Evolutionary conservation across 106 monocot species (phyloP), one percentile per base, ranked within the genome.

Genomic region (Phalaenopsis aphrodite): DNA sequence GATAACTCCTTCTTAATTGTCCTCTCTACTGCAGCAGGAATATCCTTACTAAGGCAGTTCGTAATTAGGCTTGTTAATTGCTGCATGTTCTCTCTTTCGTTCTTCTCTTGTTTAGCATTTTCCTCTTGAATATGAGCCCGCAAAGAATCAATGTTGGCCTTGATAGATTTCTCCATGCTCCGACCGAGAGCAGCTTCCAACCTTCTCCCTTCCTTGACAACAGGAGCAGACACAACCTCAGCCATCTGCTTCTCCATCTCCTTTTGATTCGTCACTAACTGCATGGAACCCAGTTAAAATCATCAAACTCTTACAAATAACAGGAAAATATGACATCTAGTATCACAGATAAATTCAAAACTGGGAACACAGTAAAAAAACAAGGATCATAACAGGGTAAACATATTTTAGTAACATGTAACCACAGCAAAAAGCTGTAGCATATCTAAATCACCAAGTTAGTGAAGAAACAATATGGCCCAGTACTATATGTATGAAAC

Each of bases 191-290:
- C 83, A 75, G 80, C 55, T 64, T 99, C 98, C 58, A 99, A 57
- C 80, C 98, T 84, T 75, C 81, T 91, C 23, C 89, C 86, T 93
- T 99, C 98, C 85, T 95, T 99, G 9, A 86, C 83, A 72, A 91
- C 61, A 65, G 90, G 88, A 78, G 75, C 78, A 75, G 85, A 55
- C 10, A 89, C 81, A 43, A 83, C 75, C 39, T 77, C 65, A 79
- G 77, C 87, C 78, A 99, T 87, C 81, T 99, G 92, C 73, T 89
- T 99, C 58, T 92, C 91, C 85, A 99, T 85, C 68, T 93, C 91
- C 83, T 88, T 93, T 79, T 94, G 94, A 78, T 85, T 83, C 3
- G 67, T 64, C 57, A 89, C 64, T 79, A 99, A 71, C 98, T 99
- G 88, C 82, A 84, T 73, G 66, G 2, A 48, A 36, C 1, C 15